Base-by-base conservation (phyloP, 495 filamentous ascomycete species). In the Penicillium daleae region DNA sequence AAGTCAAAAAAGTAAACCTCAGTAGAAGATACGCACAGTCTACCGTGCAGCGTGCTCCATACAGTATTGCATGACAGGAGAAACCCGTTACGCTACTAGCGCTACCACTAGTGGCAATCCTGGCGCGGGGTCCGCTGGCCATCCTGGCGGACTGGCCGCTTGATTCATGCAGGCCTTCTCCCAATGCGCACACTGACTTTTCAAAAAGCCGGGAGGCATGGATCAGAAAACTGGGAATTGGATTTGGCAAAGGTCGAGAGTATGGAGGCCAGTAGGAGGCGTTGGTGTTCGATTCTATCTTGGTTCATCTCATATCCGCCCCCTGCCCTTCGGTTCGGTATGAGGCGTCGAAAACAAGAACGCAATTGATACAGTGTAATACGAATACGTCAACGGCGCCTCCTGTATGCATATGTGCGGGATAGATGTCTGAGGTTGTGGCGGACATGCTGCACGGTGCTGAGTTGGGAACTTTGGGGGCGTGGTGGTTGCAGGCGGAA, bases 21-120 rank as follows among this genome's bases (percentile, higher is more conserved):
- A 52, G 49, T 19, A 5, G 26, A 26, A 51, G 5, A 51, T 39
- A 53, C 26, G 29, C 53, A 49, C 4, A 3, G 56, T 51, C 27
- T n/a, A 15, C 33, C 27, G 31, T 26, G n/a, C n/a, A n/a, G n/a
- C n/a, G n/a, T n/a, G n/a, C n/a, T n/a, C n/a, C n/a, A n/a, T 44
- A 3, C 42, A 24, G 42, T 48, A 66, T 62, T 60, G 57, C 60
- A 59, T 64, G 61, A 64, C 65, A 58, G 58, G 65, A 60, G 52
- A 15, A 29, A 53, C 17, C 52, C 50, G 56, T 51, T 58, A 31
- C 54, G 15, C 44, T 29, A 51, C 56, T 61, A 67, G 65, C 49
- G 61, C 54, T 26, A 29, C 12, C 26, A 29, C 46, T 27, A 50
- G 42, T 46, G 42, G 42, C 42, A 63, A 52, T 67, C 60, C 64